Base-by-base conservation (phyloP, 106 monocot species). In the Iris macrosiphon region DNA sequence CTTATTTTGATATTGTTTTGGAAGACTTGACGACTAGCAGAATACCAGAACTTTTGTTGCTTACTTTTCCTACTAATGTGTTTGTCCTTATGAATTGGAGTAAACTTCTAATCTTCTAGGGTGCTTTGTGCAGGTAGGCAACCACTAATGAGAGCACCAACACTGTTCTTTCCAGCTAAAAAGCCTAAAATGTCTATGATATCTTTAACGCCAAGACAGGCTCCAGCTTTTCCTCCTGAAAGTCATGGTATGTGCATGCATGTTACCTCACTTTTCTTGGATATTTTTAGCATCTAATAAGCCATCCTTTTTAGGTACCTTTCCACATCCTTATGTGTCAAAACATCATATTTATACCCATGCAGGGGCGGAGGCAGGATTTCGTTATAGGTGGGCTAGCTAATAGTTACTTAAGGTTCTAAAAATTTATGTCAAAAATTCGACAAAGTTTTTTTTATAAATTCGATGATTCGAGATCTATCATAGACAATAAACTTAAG, bases 191-290 rank as follows among this genome's bases (percentile, higher is more conserved):
- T 35, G 25, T 56, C 21, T 14, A 23, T 40, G 40, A 35, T 31
- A 20, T 31, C 62, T 11, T 22, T 39, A 31, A 46, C 40, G 21
- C 74, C 78, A 11, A 29, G 60, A 45, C 57, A 17, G 62, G 34
- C 74, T 48, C 83, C 78, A 70, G 37, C 64, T 37, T 1, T 2
- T n/a, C n/a, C n/a, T n/a, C n/a, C n/a, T n/a, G n/a, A n/a, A n/a
- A n/a, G n/a, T n/a, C 62, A 70, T 63, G 78, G 83, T 82, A 82
- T 57, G 41, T 6, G 26, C 57, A 33, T 41, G 31, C 49, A 35
- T 32, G 26, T 48, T 27, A n/a, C 9, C 18, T 46, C 31, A n/a
- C 55, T 38, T 59, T 16, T 32, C 44, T 43, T 20, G n/a, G 28
- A 41, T 42, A 45, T n/a, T 66, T 34, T 31, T 35, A 29, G 12